phyloP scores from a whole-genome alignment of 2,329 filamentous ascomycete genomes.

The Colletotrichum echinochloae region DNA sequence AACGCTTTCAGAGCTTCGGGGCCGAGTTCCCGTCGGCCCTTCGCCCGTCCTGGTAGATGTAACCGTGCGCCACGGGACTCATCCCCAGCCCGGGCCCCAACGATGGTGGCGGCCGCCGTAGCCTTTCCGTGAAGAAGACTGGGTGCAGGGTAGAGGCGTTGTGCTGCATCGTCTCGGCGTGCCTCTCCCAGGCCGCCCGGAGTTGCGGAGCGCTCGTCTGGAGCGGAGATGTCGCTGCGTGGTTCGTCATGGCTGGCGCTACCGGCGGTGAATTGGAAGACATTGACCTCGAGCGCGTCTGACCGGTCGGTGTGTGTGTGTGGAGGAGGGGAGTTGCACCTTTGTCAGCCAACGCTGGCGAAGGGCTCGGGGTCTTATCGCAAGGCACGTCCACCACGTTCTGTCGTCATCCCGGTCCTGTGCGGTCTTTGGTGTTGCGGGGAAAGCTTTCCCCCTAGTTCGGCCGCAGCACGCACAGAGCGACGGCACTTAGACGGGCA shows the following conservation, averaged over 20 bases:
- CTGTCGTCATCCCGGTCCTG: slow-evolving; percentile 32
- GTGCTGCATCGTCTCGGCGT: slow-evolving; percentile 48
- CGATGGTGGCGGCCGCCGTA: slow-evolving; percentile 66
- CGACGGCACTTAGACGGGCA: slow-evolving; percentile 9
- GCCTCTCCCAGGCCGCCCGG: slow-evolving; percentile 46
- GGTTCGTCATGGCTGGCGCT: slow-evolving; percentile 23
- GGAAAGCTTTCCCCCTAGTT: slow-evolving; percentile 21
- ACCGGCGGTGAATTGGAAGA: neutral
- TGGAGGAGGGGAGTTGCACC: neutral
- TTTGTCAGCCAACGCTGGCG: neutral
- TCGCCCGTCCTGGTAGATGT: slow-evolving; percentile 65
- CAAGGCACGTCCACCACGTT: neutral
- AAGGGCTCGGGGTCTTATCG: neutral
- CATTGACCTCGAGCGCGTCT: neutral
- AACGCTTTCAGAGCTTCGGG: slow-evolving; percentile 53
- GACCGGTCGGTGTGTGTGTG: neutral
- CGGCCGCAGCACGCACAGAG: slow-evolving; percentile 10
- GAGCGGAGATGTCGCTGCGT: neutral
- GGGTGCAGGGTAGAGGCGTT: slow-evolving; percentile 75
- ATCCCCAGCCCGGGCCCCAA: slow-evolving; percentile 42
- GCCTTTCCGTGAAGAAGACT: slow-evolving; percentile 78
- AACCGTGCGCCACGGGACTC: slow-evolving; percentile 70
- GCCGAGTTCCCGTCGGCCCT: slow-evolving; percentile 45
- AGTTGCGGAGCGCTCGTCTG: slow-evolving; percentile 21
- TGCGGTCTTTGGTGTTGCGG: slow-evolving; percentile 24